These are phyloP conservation scores for Epicoccum nigrum DNA, from an alignment of 2,329 filamentous ascomycete genomes.

Conservation along the genomic window DNA sequence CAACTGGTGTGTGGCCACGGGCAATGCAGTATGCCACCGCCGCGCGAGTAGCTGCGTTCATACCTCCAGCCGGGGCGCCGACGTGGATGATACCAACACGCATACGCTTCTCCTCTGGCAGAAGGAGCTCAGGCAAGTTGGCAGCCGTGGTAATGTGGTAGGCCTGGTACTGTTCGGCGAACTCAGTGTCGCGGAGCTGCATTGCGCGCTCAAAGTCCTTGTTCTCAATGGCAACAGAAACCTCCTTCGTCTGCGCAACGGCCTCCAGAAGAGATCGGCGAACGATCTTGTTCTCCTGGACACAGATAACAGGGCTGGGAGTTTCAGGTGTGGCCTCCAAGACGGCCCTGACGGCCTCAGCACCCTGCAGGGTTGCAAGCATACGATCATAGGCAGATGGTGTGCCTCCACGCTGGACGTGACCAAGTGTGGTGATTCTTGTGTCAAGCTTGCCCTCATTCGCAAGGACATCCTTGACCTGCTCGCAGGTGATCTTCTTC, in stretches of 20 bases:
- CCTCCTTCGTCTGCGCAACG: constrained; percentile 82
- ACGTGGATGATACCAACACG: constrained; percentile 95
- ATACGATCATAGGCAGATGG: constrained; percentile 95
- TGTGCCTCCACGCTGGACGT: constrained; percentile 94
- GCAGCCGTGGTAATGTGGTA: constrained; percentile 91
- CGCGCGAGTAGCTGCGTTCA: constrained; percentile 95
- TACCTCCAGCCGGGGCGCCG: constrained; percentile 93
- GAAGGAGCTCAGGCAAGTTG: constrained; percentile 69
- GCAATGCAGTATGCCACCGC: constrained; percentile 92
- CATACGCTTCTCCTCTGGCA: constrained; percentile 82
- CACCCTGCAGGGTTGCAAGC: constrained; percentile 83
- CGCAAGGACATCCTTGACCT: constrained; percentile 88
- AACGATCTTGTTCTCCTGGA: constrained; percentile 97
- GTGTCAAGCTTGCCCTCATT: constrained; percentile 84
- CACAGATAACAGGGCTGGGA: constrained; percentile 91
- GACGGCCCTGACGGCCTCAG: constrained; percentile 42
- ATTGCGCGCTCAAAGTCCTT: constrained; percentile 90
- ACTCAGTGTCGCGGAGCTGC: constrained; percentile 87
- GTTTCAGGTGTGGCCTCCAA: constrained; percentile 72
- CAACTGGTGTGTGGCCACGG: constrained; percentile 88
- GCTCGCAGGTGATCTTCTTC: constrained; percentile 78
- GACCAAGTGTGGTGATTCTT: constrained; percentile 90
- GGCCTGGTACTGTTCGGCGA: constrained; percentile 87
- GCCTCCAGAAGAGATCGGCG: constrained; percentile 88
- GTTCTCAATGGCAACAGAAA: constrained; percentile 78